Percentiles rank a stretch among this genome's conserved stretches.
Evolutionary conservation across 768 basidiomycete genomes (phyloP).

Genomic region (Boletus huronensis): DNA sequence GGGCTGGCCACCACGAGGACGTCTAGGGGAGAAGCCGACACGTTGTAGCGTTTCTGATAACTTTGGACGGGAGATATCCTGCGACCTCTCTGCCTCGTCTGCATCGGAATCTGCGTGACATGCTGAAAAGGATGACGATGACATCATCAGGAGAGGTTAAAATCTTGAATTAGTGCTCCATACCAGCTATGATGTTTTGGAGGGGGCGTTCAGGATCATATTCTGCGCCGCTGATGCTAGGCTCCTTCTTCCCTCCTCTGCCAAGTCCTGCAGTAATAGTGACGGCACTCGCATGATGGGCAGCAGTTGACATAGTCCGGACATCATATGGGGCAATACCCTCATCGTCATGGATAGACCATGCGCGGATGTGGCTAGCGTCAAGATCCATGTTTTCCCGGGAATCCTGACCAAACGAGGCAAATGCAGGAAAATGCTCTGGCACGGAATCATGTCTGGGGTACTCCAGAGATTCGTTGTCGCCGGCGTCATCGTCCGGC

Average conservation of each 20-base stretch:
- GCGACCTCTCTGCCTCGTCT: conserved; percentile 45
- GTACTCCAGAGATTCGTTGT: conserved; percentile 60
- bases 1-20: conserved; percentile 52
- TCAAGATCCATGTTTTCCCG: conserved; percentile 56
- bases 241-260: conserved; percentile 47
- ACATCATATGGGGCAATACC: conserved; percentile 64
- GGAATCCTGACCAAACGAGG: conserved; percentile 59
- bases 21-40: conserved; percentile 70
- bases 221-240: conserved; percentile 69
- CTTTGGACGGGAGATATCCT: conserved; percentile 50
- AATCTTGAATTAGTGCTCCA: conserved; percentile 11
- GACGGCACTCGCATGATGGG: conserved; percentile 86
- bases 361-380: conserved; percentile 47
- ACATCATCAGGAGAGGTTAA: background rate
- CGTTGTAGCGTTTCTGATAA: conserved; percentile 69
- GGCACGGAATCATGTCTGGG: conserved; percentile 67
- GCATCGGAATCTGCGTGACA: conserved; percentile 47
- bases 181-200: conserved; percentile 65
- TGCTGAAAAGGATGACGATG: conserved; percentile 38
- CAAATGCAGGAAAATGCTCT: conserved; percentile 51
- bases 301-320: conserved; percentile 76
- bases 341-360: conserved; percentile 66
- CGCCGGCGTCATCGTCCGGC: conserved; percentile 39
- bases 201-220: conserved; percentile 84
- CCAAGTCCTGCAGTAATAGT: conserved; percentile 81